Evolutionary conservation across 441 rosid genomes (phyloP).

Genomic region (Pelargonium myrrhifolium): DNA sequence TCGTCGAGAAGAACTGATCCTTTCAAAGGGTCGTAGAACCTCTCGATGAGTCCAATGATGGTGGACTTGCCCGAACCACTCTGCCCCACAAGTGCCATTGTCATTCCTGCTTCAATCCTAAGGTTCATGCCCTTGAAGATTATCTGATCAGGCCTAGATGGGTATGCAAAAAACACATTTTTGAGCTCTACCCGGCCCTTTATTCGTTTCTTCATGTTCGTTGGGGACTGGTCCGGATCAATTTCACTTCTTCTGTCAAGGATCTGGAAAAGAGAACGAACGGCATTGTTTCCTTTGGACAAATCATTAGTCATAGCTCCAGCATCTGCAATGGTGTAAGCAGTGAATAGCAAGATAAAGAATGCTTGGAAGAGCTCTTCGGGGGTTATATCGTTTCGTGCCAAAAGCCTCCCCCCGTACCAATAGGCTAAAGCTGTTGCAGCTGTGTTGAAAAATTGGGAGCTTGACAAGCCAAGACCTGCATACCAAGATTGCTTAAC

Average conservation of each 20-base stretch:
- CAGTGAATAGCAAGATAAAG: constrained; percentile 43
- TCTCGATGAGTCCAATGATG: constrained; percentile 46
- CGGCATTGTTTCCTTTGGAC: constrained; percentile 46
- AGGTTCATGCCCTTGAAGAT: constrained; percentile 47
- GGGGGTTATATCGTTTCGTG: constrained; percentile 22
- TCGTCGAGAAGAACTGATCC: constrained; percentile 41
- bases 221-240: constrained; percentile 29
- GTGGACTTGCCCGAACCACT: constrained; percentile 68
- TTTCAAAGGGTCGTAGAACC: constrained; percentile 53
- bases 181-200: constrained; percentile 41
- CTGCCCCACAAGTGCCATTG: constrained; percentile 47
- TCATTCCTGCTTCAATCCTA: constrained; percentile 42
- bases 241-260: constrained; percentile 47
- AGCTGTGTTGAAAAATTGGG: constrained; percentile 54
- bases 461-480: constrained; percentile 53
- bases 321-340: constrained; percentile 58
- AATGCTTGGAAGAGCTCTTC: constrained; percentile 53
- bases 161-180: constrained; percentile 51
- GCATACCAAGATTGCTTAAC: constrained; percentile 44
- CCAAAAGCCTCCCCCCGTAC: constrained; percentile 60
- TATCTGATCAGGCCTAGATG: constrained; percentile 49
- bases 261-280: constrained; percentile 40
- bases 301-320: constrained; percentile 61
- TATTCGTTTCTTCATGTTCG: constrained; percentile 29
- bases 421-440: constrained; percentile 50